A percentile compares a stretch with the other conserved stretches of the same genome.
These are phyloP conservation scores for Rhizophagus clarus DNA, from an alignment of 192 early-diverging fungal species.

Conservation along the genomic window DNA sequence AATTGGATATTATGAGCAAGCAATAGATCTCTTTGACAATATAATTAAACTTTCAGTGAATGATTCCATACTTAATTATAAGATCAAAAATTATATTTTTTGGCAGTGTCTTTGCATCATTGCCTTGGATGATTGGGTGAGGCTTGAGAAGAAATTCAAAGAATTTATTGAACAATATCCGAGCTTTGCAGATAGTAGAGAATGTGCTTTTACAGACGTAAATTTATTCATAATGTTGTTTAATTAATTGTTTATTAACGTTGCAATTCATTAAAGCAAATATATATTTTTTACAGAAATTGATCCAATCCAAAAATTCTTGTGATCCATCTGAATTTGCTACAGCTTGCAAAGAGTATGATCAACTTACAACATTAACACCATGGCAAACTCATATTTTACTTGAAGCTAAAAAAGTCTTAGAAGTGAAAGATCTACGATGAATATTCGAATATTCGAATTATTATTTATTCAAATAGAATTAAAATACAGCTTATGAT, in stretches of 20 bases:
- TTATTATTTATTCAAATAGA: not conserved
- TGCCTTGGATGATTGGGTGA: conserved; percentile 27
- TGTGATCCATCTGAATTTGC: conserved; percentile 31
- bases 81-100: conserved; percentile 9
- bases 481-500: not conserved
- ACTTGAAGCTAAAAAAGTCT: conserved; percentile 15
- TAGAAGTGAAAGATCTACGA: conserved; percentile 30
- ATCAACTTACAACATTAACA: conserved; percentile 11
- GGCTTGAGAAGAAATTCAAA: conserved; percentile 9
- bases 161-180: conserved; percentile 16
- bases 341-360: conserved; percentile 25
- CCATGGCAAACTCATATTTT: conserved; percentile 27
- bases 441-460: not conserved
- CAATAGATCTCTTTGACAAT: conserved; percentile 15
- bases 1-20: conserved; percentile 27
- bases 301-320: conserved; percentile 19
- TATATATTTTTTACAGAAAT: conserved; percentile 3
- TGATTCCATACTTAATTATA: conserved; percentile 18
- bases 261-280: not conserved
- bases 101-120: conserved; percentile 22
- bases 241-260: not conserved
- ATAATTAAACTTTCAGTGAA: not conserved
- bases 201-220: conserved; percentile 24
- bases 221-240: not conserved
- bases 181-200: conserved; percentile 29